phyloP scores from a whole-genome alignment of 441 rosid species.

The Erodium moschatum region DNA sequence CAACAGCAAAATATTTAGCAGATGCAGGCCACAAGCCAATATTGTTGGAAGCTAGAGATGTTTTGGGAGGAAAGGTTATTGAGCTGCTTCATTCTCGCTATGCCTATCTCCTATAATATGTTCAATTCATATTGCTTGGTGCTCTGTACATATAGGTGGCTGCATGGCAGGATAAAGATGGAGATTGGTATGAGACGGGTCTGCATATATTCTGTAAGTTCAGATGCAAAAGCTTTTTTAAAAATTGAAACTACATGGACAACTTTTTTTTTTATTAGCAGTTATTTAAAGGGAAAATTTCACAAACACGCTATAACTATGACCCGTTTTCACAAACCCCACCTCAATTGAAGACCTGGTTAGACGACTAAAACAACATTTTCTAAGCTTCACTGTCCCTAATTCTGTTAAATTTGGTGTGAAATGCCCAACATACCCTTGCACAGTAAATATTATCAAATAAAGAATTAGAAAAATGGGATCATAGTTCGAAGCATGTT shows the following conservation, averaged over 20 bases:
- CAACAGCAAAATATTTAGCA: constrained; percentile 84
- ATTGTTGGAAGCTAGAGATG: constrained; percentile 86
- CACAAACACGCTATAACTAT: too few species aligned
- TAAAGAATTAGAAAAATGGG: too few species aligned
- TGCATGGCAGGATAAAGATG: constrained; percentile 89
- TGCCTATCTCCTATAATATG: background rate
- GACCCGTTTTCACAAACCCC: too few species aligned
- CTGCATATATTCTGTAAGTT: constrained; percentile 91
- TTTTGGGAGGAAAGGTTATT: constrained; percentile 89
- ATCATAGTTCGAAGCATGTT: too few species aligned
- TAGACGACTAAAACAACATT: too few species aligned
- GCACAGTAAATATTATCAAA: too few species aligned
- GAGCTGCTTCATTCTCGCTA: constrained; percentile 10
- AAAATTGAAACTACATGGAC: background rate
- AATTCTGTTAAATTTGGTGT: too few species aligned
- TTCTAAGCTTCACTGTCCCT: too few species aligned
- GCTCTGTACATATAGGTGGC: constrained; percentile 47
- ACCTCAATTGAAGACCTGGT: too few species aligned
- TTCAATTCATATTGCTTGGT: constrained; percentile 2
- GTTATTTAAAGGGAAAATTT: too few species aligned
- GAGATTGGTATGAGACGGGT: constrained; percentile 95
- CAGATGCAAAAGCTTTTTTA: background rate
- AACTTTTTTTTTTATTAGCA: too few species aligned
- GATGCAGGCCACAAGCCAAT: constrained; percentile 89
- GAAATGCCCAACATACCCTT: too few species aligned